These are phyloP conservation scores for Boletus insuetus DNA, from an alignment of 768 basidiomycete species.

Conservation along the genomic window DNA sequence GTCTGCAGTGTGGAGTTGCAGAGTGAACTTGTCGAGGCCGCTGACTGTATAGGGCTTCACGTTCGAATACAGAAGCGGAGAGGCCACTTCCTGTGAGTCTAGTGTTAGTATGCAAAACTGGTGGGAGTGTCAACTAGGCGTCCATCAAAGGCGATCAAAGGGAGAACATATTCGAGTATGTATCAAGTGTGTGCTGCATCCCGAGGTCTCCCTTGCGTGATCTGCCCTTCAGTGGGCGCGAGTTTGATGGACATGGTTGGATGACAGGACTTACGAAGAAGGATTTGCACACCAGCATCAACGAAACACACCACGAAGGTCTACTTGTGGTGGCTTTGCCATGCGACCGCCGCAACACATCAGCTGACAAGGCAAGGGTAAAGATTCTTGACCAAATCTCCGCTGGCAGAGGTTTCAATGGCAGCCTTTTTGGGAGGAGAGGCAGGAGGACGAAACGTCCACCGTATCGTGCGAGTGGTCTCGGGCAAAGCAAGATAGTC, in stretches of 20 bases:
- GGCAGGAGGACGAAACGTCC: constrained; percentile 67
- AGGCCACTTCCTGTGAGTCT: constrained; percentile 51
- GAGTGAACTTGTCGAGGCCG: constrained; percentile 55
- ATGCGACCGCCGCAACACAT: constrained; percentile 7
- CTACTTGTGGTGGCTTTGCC: constrained; percentile 4
- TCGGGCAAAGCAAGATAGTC: constrained; percentile 57
- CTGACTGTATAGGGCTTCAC: constrained; percentile 44
- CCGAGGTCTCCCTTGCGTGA: not conserved
- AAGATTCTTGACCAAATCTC: constrained; percentile 75
- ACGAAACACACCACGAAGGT: constrained; percentile 21
- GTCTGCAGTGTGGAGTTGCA: constrained; percentile 60
- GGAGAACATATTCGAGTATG: not conserved
- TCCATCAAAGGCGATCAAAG: constrained; percentile 1
- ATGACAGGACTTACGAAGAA: constrained; percentile 35
- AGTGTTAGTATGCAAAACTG: constrained; percentile 13
- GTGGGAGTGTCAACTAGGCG: not conserved
- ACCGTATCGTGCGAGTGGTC: constrained; percentile 59
- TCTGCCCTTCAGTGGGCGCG: not conserved
- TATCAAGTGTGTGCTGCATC: not conserved
- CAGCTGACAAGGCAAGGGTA: constrained; percentile 27
- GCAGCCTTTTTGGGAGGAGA: constrained; percentile 55
- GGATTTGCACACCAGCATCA: constrained; percentile 39
- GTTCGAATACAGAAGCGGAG: constrained; percentile 65
- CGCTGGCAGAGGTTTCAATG: constrained; percentile 54
- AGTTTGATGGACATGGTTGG: not conserved